phyloP scores from a whole-genome alignment of 345 rosid species.

The Aegle marmelos region DNA sequence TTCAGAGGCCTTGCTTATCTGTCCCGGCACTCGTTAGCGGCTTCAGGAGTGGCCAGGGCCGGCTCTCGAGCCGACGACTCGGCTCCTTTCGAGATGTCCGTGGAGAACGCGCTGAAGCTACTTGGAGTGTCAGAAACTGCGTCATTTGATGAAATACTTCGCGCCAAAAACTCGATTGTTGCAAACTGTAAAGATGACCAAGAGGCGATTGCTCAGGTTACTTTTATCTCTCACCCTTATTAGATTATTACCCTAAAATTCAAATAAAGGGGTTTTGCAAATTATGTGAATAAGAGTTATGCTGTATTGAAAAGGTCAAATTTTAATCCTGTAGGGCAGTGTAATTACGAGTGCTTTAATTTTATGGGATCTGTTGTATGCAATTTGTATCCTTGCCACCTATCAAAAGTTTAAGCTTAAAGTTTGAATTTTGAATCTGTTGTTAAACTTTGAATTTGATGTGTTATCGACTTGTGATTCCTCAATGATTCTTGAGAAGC shows the following conservation, averaged over 20 bases:
- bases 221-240: neutral
- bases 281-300: neutral
- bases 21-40: conserved; percentile 33
- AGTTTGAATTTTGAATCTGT: neutral
- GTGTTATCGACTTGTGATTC: neutral
- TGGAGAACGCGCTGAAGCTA: conserved; percentile 89
- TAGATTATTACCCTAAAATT: neutral
- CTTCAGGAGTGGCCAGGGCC: conserved; percentile 37
- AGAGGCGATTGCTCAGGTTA: conserved; percentile 79
- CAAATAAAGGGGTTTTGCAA: neutral
- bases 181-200: conserved; percentile 76
- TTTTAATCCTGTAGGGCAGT: neutral
- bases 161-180: conserved; percentile 82
- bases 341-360: neutral
- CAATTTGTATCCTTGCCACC: neutral
- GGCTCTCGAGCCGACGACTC: conserved; percentile 89
- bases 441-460: neutral
- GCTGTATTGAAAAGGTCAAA: neutral
- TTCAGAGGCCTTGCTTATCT: conserved; percentile 40
- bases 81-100: conserved; percentile 86
- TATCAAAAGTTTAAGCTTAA: neutral
- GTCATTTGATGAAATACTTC: conserved; percentile 89
- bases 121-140: conserved; percentile 86
- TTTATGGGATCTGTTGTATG: neutral
- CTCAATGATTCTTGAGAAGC: neutral